phyloP scores from a whole-genome alignment of 129 eudicot genomes.

The Centella asiatica region DNA sequence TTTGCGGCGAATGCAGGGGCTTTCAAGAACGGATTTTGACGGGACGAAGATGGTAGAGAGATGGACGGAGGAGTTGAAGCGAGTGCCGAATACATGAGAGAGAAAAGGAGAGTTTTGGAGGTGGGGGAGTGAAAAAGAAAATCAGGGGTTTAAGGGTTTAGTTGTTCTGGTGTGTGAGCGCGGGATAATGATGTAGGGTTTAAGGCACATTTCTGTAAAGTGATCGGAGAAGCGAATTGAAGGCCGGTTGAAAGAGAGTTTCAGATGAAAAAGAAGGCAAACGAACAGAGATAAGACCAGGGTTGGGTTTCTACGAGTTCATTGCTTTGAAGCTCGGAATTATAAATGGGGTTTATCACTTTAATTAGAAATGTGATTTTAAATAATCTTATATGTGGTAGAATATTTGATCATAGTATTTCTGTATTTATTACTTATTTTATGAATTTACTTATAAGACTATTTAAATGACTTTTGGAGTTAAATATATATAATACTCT shows the following conservation, averaged over 20 bases:
- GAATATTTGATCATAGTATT: no score
- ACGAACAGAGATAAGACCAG: not conserved
- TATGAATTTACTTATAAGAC: no score
- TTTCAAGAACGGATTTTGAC: conserved; percentile 21
- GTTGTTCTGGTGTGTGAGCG: not conserved
- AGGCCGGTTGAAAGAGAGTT: not conserved
- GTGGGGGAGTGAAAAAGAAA: not conserved
- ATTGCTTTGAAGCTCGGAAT: no score
- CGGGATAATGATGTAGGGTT: not conserved
- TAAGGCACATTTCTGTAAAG: not conserved
- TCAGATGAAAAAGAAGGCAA: not conserved
- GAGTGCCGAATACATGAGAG: conserved; percentile 32
- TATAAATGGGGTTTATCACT: no score
- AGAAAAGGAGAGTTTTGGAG: not conserved
- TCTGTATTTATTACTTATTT: no score
- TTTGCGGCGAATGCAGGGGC: conserved; percentile 16
- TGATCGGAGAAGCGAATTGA: not conserved
- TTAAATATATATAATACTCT: no score
- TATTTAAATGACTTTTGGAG: no score
- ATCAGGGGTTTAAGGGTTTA: not conserved
- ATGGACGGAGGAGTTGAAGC: not conserved
- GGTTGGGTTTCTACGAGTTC: no score
- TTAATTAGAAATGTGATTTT: no score
- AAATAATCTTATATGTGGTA: no score
- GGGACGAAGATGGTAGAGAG: conserved; percentile 19